Percentiles rank a stretch among this genome's conserved stretches.
These are phyloP conservation scores for Ophiocordyceps unilateralis DNA, from an alignment of 2,329 filamentous ascomycete species.

Conservation along the genomic window DNA sequence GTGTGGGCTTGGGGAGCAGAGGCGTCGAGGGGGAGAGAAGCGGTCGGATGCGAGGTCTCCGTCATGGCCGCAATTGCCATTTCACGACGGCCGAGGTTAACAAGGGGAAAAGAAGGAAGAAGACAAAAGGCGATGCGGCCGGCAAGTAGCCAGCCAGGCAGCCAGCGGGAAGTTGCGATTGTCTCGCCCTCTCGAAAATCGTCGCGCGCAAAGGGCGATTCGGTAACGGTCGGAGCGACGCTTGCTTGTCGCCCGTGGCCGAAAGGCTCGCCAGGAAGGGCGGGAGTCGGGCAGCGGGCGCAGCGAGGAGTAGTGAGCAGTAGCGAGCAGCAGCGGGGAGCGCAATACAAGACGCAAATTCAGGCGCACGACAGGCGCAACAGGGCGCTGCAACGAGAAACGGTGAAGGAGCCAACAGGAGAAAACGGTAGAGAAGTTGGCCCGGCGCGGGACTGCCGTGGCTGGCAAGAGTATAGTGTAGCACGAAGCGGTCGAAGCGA, in stretches of 20 bases:
- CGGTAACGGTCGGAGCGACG: not conserved
- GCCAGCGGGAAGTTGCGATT: not conserved
- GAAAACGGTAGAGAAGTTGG: no score
- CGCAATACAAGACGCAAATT: no score
- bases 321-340: not conserved
- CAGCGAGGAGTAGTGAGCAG: not conserved
- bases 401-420: no score
- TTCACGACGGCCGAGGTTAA: constrained; percentile 9
- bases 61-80: constrained; percentile 42
- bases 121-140: not conserved
- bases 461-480: no score
- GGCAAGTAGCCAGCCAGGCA: not conserved
- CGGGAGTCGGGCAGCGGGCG: not conserved
- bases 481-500: no score
- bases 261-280: not conserved
- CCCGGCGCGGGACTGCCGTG: no score
- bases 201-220: not conserved
- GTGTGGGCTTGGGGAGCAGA: constrained; percentile 25
- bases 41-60: constrained; percentile 34
- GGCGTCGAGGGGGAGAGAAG: constrained; percentile 31
- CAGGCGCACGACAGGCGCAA: no score
- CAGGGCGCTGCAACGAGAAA: no score
- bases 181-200: not conserved
- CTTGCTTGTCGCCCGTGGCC: not conserved
- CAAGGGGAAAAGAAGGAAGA: not conserved